Evolutionary conservation across 805 yeast species (phyloP).

Genomic region (Metschnikowia vanudenii): DNA sequence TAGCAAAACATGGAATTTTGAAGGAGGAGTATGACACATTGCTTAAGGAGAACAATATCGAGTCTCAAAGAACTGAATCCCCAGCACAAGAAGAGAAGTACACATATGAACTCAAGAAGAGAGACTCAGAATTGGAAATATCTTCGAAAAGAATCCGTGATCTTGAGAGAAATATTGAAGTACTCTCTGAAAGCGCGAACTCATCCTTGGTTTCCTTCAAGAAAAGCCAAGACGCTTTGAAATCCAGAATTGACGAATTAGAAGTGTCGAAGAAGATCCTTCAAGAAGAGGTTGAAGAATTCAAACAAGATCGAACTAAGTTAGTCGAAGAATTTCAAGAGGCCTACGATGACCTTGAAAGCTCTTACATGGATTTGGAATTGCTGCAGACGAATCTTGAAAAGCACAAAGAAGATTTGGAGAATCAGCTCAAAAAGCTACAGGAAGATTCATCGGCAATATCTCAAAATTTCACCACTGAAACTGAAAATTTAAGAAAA

Average conservation of each 20-base stretch:
- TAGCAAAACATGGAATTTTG: background rate
- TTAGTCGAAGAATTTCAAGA: conserved; percentile 24
- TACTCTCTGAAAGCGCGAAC: conserved; percentile 15
- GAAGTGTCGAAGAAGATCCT: conserved; percentile 21
- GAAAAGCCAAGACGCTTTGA: conserved; percentile 12
- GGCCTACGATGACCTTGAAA: conserved; percentile 19
- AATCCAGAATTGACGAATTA: conserved; percentile 21
- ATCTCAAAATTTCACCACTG: conserved; percentile 10
- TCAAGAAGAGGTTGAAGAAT: conserved; percentile 23
- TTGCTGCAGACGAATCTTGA: conserved; percentile 15
- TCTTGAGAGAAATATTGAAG: conserved; percentile 16
- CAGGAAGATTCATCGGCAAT: conserved; percentile 10
- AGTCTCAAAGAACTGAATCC: background rate
- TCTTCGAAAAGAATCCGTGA: conserved; percentile 14
- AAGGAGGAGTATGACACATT: conserved; percentile 1
- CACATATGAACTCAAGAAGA: background rate
- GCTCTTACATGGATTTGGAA: conserved; percentile 16
- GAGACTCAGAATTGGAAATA: conserved; percentile 4
- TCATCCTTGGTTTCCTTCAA: conserved; percentile 12
- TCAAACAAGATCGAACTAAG: conserved; percentile 24
- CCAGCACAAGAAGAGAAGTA: background rate
- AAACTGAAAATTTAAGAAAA: conserved; percentile 11
- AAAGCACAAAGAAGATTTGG: conserved; percentile 16
- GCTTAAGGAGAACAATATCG: background rate
- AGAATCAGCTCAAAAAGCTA: conserved; percentile 8